phyloP scores from a whole-genome alignment of 2,329 filamentous ascomycete genomes.

The Aureobasidium lini region DNA sequence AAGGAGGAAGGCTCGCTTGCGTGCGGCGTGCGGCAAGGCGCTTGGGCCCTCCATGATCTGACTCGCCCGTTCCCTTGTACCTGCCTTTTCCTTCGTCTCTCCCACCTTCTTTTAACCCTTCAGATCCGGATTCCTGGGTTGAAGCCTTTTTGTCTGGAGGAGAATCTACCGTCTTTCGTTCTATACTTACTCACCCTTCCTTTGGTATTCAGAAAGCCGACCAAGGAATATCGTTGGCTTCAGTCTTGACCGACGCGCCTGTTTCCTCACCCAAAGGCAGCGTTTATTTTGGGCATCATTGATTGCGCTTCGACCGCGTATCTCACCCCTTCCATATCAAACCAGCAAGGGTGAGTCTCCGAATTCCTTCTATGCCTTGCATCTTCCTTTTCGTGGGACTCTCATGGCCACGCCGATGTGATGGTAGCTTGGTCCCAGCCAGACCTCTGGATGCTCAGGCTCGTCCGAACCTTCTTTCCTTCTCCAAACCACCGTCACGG shows the following conservation, averaged over 20 bases:
- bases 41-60: constrained; percentile 2
- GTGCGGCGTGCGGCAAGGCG: constrained; percentile 3
- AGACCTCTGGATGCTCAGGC: background rate
- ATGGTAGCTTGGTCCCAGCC: constrained; percentile 10
- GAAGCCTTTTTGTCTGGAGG: background rate
- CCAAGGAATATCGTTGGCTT: background rate
- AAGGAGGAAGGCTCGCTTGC: constrained; percentile 1
- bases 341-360: constrained; percentile 3
- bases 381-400: background rate
- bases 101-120: constrained; percentile 5
- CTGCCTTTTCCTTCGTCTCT: constrained; percentile 10
- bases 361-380: background rate
- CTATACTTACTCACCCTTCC: background rate
- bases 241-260: background rate
- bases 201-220: background rate
- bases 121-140: constrained; percentile 8
- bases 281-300: background rate
- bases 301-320: background rate
- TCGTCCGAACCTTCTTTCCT: constrained; percentile 3
- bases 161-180: background rate
- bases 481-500: constrained; percentile 9
- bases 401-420: constrained; percentile 7
- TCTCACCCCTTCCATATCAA: background rate
- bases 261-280: background rate
- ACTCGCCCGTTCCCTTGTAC: constrained; percentile 11